Evolutionary conservation across 305 asterid species (phyloP).

Genomic region (Solanum hybrid): DNA sequence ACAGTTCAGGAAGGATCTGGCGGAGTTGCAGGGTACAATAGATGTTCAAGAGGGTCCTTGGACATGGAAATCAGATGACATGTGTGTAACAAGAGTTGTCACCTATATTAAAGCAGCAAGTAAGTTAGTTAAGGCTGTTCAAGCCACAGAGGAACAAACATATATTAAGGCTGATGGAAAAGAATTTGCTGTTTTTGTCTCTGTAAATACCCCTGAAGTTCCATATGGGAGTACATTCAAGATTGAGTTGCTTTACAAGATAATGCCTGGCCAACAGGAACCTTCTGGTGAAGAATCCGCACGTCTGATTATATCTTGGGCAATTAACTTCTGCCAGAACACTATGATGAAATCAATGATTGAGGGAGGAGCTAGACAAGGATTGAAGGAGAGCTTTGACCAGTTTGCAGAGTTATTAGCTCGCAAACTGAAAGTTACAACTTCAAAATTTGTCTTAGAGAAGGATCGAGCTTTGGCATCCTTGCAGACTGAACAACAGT

Average conservation of each 20-base stretch:
- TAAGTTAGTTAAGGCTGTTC: conserved; percentile 64
- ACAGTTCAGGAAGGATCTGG: conserved; percentile 41
- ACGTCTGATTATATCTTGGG: conserved; percentile 66
- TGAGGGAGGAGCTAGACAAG: conserved; percentile 69
- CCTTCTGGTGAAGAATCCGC: conserved; percentile 46
- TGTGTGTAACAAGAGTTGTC: conserved; percentile 44
- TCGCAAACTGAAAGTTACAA: conserved; percentile 26
- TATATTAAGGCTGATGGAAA: conserved; percentile 43
- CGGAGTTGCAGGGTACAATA: conserved; percentile 53
- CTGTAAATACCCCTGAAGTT: conserved; percentile 75
- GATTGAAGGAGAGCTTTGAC: conserved; percentile 66
- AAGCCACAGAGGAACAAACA: conserved; percentile 71
- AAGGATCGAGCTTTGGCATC: conserved; percentile 47
- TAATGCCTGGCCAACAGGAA: conserved; percentile 37
- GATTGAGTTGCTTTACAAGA: conserved; percentile 57
- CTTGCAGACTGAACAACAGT: conserved; percentile 40
- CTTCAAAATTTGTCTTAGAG: conserved; percentile 25
- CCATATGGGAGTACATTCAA: conserved; percentile 76
- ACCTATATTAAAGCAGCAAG: conserved; percentile 62
- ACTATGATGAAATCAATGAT: conserved; percentile 77
- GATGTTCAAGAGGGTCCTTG: conserved; percentile 62
- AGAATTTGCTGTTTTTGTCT: conserved; percentile 47
- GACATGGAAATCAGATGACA: conserved; percentile 44
- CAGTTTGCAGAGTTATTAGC: conserved; percentile 55
- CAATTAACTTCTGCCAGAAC: conserved; percentile 47